These are phyloP conservation scores for Oryza officinalis DNA, from an alignment of 176 grass and related monocot species.

Conservation along the genomic window DNA sequence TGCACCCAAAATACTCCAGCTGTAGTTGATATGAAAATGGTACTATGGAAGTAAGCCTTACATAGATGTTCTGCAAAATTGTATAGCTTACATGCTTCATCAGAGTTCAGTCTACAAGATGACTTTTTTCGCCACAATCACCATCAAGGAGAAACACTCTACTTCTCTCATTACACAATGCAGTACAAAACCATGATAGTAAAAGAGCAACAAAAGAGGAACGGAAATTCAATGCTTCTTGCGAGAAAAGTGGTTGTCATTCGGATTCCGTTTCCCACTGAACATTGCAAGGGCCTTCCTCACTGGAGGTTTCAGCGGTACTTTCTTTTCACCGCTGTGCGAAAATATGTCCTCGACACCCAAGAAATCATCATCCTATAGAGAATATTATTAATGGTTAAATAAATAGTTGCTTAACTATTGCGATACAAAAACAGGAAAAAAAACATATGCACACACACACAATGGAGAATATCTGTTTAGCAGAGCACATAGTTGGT, in stretches of 20 bases:
- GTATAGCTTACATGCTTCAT: constrained; percentile 1
- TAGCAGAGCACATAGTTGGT: not conserved
- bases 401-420: not conserved
- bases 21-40: not conserved
- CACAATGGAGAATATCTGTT: not conserved
- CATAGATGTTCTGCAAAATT: constrained; percentile 20
- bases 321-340: constrained; percentile 68
- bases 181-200: not conserved
- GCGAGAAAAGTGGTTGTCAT: constrained; percentile 95
- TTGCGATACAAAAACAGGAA: not conserved
- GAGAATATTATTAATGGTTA: constrained; percentile 16
- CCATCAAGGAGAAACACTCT: not conserved
- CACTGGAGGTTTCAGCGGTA: constrained; percentile 77
- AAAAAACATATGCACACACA: not conserved
- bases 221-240: constrained; percentile 46
- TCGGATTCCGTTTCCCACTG: constrained; percentile 89
- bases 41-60: constrained; percentile 3
- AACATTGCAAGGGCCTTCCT: constrained; percentile 85
- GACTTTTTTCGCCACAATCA: not conserved
- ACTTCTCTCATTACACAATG: not conserved
- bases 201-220: not conserved
- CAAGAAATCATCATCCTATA: constrained; percentile 75
- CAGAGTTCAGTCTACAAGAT: not conserved
- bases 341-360: constrained; percentile 74
- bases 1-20: not conserved